Conservation (phyloP, 495 filamentous ascomycete species). For the Hyaloscypha finlandica region DNA sequence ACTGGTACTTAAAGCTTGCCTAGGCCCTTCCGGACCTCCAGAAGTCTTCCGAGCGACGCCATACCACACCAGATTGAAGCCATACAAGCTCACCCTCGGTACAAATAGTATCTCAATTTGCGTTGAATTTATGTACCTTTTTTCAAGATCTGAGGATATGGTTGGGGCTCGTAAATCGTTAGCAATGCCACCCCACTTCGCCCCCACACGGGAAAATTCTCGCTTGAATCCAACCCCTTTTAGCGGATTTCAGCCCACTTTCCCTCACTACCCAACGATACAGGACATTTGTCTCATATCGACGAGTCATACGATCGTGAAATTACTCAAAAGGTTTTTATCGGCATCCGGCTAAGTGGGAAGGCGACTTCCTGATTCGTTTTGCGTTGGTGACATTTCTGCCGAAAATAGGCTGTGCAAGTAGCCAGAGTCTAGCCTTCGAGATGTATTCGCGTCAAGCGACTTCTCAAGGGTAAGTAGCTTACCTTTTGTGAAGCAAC, state of each 20-base stretch:
- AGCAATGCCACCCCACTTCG: no score
- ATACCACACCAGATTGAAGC: no score
- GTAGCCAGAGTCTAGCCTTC: background rate
- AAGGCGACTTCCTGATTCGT: background rate
- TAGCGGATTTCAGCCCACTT: no score
- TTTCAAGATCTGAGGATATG: no score
- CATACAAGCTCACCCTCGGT: no score
- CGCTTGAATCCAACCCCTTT: background rate
- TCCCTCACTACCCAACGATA: background rate
- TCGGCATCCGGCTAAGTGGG: background rate
- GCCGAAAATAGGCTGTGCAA: background rate
- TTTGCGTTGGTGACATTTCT: background rate
- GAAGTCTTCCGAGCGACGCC: no score
- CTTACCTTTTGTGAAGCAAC: background rate
- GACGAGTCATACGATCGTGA: background rate
- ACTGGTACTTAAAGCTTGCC: no score
- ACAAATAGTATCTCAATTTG: no score
- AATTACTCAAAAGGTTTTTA: background rate
- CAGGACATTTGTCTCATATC: background rate
- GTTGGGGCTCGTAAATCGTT: no score
- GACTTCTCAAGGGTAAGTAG: background rate
- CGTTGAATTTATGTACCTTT: no score
- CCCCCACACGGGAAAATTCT: background rate
- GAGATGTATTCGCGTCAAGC: background rate
- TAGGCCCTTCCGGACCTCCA: no score